These are phyloP conservation scores for Cutaneotrichosporon sp. DNA, from an alignment of 1,284 basidiomycete species.

Conservation along the genomic window DNA sequence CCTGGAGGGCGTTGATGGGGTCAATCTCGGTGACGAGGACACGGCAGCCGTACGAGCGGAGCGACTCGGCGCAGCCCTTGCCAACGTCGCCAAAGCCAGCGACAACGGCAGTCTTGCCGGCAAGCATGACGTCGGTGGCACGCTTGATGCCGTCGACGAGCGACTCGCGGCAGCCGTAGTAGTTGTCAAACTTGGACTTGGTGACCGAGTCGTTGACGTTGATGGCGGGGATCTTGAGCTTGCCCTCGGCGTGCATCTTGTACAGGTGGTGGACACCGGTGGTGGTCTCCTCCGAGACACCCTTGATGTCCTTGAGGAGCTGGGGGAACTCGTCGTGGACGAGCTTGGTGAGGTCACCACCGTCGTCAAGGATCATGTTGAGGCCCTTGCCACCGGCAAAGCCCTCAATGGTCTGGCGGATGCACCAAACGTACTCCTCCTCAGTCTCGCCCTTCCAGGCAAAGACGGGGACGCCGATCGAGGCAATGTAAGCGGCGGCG, in stretches of 20 bases:
- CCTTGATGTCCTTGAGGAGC: conserved; percentile 76
- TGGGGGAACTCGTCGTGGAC: conserved; percentile 97
- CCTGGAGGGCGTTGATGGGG: conserved; percentile 99
- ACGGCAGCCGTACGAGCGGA: conserved; percentile 93
- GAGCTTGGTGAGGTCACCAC: conserved; percentile 91
- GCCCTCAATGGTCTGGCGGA: conserved; percentile 88
- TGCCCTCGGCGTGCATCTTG: conserved; percentile 93
- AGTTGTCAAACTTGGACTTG: conserved; percentile 93
- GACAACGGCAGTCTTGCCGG: conserved; percentile 97
- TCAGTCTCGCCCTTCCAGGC: conserved; percentile 99
- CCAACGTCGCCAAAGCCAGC: conserved; percentile 99
- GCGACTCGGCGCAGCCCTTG: conserved; percentile 98
- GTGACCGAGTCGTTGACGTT: conserved; percentile 99
- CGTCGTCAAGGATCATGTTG: conserved; percentile 99
- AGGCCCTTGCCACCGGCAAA: conserved; percentile 69
- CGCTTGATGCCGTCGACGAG: conserved; percentile 99
- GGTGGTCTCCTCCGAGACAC: conserved; percentile 98
- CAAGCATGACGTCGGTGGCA: conserved; percentile 99
- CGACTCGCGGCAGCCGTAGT: conserved; percentile 97
- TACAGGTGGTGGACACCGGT: conserved; percentile 99
- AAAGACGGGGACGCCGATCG: conserved; percentile 95
- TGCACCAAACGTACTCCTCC: conserved; percentile 98
- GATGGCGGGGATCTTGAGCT: conserved; percentile 96
- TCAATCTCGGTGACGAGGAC: conserved; percentile 98
- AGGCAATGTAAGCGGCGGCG: conserved; percentile 96